A percentile compares a stretch with the other conserved stretches of the same genome.
These are phyloP conservation scores for Cercospora nicotianae DNA, from an alignment of 2,329 filamentous ascomycete species.

Conservation along the genomic window DNA sequence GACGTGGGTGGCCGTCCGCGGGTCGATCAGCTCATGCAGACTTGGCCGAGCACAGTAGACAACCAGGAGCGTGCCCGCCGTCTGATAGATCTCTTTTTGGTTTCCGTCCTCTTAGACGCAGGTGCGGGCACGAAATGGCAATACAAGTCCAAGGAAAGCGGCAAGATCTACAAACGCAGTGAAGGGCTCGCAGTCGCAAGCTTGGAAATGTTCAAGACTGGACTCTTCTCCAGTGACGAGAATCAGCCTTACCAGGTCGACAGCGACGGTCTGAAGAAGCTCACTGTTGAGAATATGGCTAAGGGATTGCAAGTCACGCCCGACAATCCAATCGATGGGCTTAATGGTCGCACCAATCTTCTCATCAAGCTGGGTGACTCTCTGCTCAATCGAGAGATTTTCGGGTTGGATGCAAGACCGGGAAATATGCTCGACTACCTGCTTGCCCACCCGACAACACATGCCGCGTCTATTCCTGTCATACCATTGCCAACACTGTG, in stretches of 20 bases:
- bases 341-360: slow-evolving; percentile 80
- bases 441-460: slow-evolving; percentile 85
- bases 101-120: slow-evolving; percentile 81
- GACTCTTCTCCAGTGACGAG: slow-evolving; percentile 80
- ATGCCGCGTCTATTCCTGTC: slow-evolving; percentile 84
- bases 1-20: slow-evolving; percentile 75
- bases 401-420: slow-evolving; percentile 78
- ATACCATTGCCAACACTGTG: slow-evolving; percentile 85
- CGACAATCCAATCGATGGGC: slow-evolving; percentile 76
- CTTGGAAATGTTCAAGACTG: slow-evolving; percentile 90
- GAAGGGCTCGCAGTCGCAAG: slow-evolving; percentile 80
- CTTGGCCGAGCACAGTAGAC: slow-evolving; percentile 69
- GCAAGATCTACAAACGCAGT: slow-evolving; percentile 76
- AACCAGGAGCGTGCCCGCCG: slow-evolving; percentile 71
- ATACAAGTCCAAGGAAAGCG: slow-evolving; percentile 89
- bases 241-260: slow-evolving; percentile 87
- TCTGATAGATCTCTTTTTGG: slow-evolving; percentile 73
- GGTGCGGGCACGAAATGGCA: slow-evolving; percentile 89
- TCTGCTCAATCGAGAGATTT: slow-evolving; percentile 76
- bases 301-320: slow-evolving; percentile 82
- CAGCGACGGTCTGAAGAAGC: slow-evolving; percentile 69
- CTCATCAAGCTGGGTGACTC: slow-evolving; percentile 74
- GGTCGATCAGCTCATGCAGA: slow-evolving; percentile 67
- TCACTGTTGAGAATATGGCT: slow-evolving; percentile 73
- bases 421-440: slow-evolving; percentile 96